These are phyloP conservation scores for Teratosphaeria zuluensis DNA, from an alignment of 2,329 filamentous ascomycete species.

Conservation along the genomic window DNA sequence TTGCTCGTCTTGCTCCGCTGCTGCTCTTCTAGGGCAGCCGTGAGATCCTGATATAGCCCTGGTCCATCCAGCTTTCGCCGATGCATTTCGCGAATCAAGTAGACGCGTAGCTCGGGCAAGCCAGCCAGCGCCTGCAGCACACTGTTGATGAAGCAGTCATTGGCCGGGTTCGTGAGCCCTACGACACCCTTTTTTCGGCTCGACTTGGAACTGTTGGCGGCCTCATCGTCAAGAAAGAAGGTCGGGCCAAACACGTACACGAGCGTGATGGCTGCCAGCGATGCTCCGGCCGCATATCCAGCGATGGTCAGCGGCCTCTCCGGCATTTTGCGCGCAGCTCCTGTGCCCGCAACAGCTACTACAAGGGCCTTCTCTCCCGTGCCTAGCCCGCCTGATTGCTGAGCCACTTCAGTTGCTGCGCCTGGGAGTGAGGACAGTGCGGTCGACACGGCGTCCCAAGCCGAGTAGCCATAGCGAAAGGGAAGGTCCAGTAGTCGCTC, in stretches of 20 bases:
- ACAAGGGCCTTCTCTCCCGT: constrained; percentile 3
- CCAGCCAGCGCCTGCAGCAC: constrained; percentile 89
- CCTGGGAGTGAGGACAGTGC: background rate
- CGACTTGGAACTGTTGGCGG: constrained; percentile 45
- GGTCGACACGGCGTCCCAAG: constrained; percentile 3
- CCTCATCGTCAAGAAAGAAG: constrained; percentile 82
- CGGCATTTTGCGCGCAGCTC: constrained; percentile 48
- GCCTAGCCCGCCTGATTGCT: constrained; percentile 1
- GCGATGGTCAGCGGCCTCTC: constrained; percentile 75
- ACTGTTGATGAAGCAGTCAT: constrained; percentile 79
- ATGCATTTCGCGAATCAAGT: constrained; percentile 86
- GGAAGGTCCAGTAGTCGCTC: background rate
- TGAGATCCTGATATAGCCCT: constrained; percentile 59
- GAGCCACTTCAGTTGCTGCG: constrained; percentile 1
- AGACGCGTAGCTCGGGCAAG: constrained; percentile 76
- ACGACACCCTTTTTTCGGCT: constrained; percentile 77
- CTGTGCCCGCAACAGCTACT: constrained; percentile 21
- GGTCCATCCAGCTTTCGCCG: constrained; percentile 69
- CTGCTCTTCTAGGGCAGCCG: constrained; percentile 46
- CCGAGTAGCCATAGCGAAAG: constrained; percentile 4
- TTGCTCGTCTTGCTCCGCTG: constrained; percentile 44
- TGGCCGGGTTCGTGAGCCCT: constrained; percentile 80
- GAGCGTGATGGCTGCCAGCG: constrained; percentile 84
- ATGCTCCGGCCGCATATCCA: constrained; percentile 90
- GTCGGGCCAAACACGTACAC: constrained; percentile 98